These are phyloP conservation scores for Solanum chiquidenum DNA, from an alignment of 257 asterid species.

Conservation along the genomic window DNA sequence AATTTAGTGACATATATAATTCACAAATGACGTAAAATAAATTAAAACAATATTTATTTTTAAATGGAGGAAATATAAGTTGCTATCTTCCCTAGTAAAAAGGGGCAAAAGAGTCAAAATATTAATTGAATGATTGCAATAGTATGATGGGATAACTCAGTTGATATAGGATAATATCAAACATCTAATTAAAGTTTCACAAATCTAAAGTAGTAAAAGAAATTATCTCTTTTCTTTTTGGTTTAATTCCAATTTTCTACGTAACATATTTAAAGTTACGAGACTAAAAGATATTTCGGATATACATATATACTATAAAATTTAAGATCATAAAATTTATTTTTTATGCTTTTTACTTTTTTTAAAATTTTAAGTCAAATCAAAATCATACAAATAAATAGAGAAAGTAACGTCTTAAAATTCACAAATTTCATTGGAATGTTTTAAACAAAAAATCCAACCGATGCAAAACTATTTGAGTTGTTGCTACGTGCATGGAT, in stretches of 20 bases:
- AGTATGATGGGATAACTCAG: background rate
- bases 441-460: background rate
- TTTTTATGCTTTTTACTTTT: background rate
- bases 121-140: background rate
- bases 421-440: background rate
- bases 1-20: no score
- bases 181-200: background rate
- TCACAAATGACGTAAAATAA: no score
- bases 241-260: no score
- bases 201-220: background rate
- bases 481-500: background rate
- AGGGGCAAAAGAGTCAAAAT: background rate
- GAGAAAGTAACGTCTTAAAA: background rate
- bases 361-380: background rate
- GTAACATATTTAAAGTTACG: fast-evolving
- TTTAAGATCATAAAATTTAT: no score
- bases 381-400: background rate
- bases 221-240: background rate
- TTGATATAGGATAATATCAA: background rate
- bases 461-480: background rate
- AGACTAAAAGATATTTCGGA: no score
- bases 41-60: no score
- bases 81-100: background rate
- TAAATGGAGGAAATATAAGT: background rate
- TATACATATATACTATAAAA: no score